phyloP scores from a whole-genome alignment of 2,329 filamentous ascomycete species.

The Helicocarpus griseus region DNA sequence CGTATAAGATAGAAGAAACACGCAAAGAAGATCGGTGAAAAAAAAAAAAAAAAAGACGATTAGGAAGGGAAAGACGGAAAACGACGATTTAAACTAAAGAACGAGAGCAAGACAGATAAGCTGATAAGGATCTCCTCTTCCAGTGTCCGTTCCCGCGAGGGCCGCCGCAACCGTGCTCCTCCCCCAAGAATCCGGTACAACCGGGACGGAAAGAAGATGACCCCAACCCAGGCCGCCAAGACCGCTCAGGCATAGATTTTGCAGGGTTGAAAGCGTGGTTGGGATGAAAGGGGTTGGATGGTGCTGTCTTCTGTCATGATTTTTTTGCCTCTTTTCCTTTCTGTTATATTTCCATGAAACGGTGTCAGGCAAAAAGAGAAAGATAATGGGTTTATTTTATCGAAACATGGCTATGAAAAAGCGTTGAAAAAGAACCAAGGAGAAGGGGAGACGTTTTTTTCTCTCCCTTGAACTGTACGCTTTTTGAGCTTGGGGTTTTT shows the following conservation, averaged over 20 bases:
- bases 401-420: background rate
- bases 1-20: background rate
- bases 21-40: background rate
- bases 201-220: constrained; percentile 99
- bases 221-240: constrained; percentile 70
- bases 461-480: too few relatives aligned
- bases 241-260: constrained; percentile 30
- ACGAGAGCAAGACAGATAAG: too few relatives aligned
- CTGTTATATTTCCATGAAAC: background rate
- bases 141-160: constrained; percentile 93
- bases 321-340: background rate
- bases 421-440: background rate
- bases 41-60: background rate
- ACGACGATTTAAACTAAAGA: too few relatives aligned
- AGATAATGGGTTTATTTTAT: constrained; percentile 13
- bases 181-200: constrained; percentile 98
- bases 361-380: constrained; percentile 25
- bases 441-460: background rate
- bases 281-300: background rate
- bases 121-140: constrained; percentile 10
- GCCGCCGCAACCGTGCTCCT: constrained; percentile 97
- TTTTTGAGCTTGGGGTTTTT: background rate
- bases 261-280: background rate
- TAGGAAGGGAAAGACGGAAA: background rate
- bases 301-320: background rate